These are phyloP conservation scores for Fraxinus latifolia DNA, from an alignment of 305 asterid species.

Conservation along the genomic window DNA sequence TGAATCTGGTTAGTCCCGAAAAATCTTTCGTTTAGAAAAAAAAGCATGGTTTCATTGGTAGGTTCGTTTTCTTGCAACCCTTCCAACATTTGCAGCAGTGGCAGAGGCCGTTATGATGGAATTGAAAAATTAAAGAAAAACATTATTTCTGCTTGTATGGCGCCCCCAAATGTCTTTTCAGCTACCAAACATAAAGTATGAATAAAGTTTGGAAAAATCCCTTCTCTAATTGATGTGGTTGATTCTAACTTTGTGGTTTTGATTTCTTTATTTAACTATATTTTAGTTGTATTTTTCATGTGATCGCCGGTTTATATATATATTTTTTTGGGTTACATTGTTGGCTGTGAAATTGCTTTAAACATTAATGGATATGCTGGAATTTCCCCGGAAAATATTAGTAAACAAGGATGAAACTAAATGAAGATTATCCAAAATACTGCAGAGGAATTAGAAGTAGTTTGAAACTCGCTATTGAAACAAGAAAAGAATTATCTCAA, in stretches of 20 bases:
- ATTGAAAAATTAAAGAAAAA: not conserved
- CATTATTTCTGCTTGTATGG: not conserved
- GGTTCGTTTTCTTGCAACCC: not conserved
- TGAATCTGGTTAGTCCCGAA: not conserved
- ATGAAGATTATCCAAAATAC: not conserved
- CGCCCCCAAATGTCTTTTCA: not conserved
- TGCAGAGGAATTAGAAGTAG: not conserved
- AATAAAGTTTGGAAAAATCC: not conserved
- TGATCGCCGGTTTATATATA: not conserved
- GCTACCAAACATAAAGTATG: not conserved
- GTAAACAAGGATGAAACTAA: not conserved
- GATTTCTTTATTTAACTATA: not conserved
- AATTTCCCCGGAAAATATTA: not conserved
- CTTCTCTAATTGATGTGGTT: not conserved
- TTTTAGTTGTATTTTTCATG: not conserved
- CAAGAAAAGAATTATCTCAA: not conserved
- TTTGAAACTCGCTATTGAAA: not conserved
- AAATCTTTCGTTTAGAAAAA: not conserved
- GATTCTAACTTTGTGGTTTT: not conserved
- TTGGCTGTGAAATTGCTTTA: not conserved
- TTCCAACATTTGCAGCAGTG: not conserved
- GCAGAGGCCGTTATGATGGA: not conserved
- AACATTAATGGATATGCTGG: not conserved
- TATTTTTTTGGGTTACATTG: not conserved
- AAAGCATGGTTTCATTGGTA: not conserved